Evolutionary conservation across 306 rosid genomes (phyloP), one percentile per base, ranked within the genome.

Genomic region (Quercus mongolica): DNA sequence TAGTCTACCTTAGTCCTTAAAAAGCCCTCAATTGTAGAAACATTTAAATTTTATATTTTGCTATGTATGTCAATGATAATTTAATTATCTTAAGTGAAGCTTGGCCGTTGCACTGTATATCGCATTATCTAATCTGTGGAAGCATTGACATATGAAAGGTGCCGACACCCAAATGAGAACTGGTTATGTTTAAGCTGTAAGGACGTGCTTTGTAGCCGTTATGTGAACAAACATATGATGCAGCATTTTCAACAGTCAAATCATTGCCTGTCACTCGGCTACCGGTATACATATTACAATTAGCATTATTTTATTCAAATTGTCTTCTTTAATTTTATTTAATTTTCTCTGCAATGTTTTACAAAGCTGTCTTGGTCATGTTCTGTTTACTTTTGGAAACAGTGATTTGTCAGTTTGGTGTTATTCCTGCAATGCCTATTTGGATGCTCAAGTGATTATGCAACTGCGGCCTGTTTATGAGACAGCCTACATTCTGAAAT

Each of bases 401-500:
- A 90, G 94, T 78, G 97, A 92, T 87, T 86, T 94, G 59, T 94
- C 99, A 0, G 92, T 91, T 15, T 94, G 97, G 97, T 94, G 99
- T 64, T 91, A 90, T 89, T 87, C 90, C 44, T 92, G 97, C 30
- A 91, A 90, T n/a, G 97, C 97, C 18, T 95, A 91, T 74, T 90
- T 95, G 79, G 97, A 95, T 78, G 92, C 95, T 52, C 92, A 89
- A 72, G 74, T 85, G 80, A 91, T 95, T 76, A 82, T 41, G 26
- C 91, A 86, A 73, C 82, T 92, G 64, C 99, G 87, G 1, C 89
- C 93, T 0, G 86, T 92, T 63, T 63, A 89, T 65, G 88, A 91
- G 79, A 35, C 88, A 0, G 92, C 97, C 25, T 91, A 89, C 71
- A 38, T 89, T 5, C 76, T 92, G 78, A 94, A 92, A 83, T 92